Percentiles rank a stretch among this genome's conserved stretches.
These are phyloP conservation scores for Thermoascus crustaceus DNA, from an alignment of 2,329 filamentous ascomycete genomes.

Conservation along the genomic window DNA sequence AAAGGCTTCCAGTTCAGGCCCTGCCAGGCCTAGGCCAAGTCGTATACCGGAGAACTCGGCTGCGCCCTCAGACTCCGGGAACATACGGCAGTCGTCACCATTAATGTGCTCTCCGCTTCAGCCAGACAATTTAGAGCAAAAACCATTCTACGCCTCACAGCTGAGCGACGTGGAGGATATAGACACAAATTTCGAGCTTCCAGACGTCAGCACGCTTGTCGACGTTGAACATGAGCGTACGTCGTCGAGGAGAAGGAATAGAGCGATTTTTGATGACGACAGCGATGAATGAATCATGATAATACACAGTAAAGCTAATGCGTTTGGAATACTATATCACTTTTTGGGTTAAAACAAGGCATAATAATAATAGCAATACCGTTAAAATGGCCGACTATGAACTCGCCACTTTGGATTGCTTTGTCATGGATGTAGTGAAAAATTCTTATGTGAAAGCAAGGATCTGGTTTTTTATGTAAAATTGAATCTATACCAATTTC, in stretches of 20 bases:
- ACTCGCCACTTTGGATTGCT: too few species aligned
- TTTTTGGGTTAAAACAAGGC: too few species aligned
- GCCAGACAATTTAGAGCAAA: conserved; percentile 4
- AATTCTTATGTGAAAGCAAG: too few species aligned
- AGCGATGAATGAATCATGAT: conserved; percentile 19
- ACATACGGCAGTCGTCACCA: conserved; percentile 4
- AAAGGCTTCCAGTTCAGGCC: neutral
- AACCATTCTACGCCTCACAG: conserved; percentile 15
- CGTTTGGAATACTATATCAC: conserved; percentile 5
- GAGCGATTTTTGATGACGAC: conserved; percentile 21
- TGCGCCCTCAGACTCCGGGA: neutral
- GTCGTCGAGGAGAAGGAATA: conserved; percentile 12
- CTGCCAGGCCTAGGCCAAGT: neutral
- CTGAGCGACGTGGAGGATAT: conserved; percentile 12
- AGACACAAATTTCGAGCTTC: conserved; percentile 20
- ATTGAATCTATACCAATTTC: too few species aligned
- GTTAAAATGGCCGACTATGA: too few species aligned
- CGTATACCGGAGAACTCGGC: neutral
- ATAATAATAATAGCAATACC: too few species aligned
- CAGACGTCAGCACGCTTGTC: conserved; percentile 20
- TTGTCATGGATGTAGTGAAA: too few species aligned
- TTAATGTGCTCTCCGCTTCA: conserved; percentile 12
- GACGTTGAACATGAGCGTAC: conserved; percentile 11
- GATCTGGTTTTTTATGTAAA: too few species aligned
- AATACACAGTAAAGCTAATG: too few species aligned